phyloP scores from a whole-genome alignment of 192 early-diverging fungal genomes.

The Coemansia sp. region DNA sequence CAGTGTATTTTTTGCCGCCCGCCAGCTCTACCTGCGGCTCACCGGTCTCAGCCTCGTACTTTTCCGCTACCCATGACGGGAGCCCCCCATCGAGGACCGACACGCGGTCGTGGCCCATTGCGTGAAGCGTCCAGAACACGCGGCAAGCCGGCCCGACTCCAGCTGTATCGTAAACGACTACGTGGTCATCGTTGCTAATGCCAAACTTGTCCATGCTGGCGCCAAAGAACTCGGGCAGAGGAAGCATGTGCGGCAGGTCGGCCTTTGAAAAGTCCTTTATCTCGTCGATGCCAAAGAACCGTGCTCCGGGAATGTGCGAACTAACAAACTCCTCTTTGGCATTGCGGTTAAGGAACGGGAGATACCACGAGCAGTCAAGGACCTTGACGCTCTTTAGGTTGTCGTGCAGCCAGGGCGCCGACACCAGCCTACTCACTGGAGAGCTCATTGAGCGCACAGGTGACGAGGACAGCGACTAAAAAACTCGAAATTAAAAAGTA shows the following conservation, averaged over 20 bases:
- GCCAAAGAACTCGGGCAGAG: conserved; percentile 68
- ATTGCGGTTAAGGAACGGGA: conserved; percentile 69
- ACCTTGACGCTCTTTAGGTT: conserved; percentile 66
- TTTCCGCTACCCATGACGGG: conserved; percentile 68
- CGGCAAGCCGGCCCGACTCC: conserved; percentile 81
- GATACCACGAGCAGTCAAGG: conserved; percentile 91
- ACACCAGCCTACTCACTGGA: conserved; percentile 28
- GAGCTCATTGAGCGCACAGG: not conserved
- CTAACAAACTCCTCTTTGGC: conserved; percentile 68
- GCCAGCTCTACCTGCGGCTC: conserved; percentile 22
- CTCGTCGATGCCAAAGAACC: conserved; percentile 89
- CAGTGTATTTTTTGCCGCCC: conserved; percentile 13
- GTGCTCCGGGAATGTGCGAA: conserved; percentile 66
- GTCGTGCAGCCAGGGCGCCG: conserved; percentile 60
- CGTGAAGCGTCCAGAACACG: conserved; percentile 77
- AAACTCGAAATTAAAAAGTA: not conserved
- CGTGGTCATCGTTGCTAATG: conserved; percentile 75
- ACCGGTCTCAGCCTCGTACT: conserved; percentile 17
- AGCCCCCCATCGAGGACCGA: conserved; percentile 90
- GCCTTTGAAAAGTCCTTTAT: conserved; percentile 67
- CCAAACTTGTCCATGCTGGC: conserved; percentile 67
- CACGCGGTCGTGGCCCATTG: conserved; percentile 74
- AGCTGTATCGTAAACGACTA: conserved; percentile 85
- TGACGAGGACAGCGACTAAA: not conserved
- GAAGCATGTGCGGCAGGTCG: conserved; percentile 89